These are phyloP conservation scores for Hymenoscyphus linearis DNA, from an alignment of 2,329 filamentous ascomycete species.

Conservation along the genomic window DNA sequence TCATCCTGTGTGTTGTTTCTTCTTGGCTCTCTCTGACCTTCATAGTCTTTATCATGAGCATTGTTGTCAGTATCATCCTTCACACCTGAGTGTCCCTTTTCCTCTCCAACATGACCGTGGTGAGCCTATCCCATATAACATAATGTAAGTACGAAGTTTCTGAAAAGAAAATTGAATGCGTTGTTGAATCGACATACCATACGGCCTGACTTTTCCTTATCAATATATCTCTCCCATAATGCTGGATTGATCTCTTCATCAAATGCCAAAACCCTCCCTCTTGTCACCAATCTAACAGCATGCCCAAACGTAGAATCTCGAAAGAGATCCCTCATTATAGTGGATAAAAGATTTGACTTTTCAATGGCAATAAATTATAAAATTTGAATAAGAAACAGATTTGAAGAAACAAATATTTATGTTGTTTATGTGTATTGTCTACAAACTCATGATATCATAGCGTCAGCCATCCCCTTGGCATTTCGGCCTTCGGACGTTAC, in stretches of 20 bases:
- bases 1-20: neutral
- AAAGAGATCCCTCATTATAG: slow-evolving; percentile 34
- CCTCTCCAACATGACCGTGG: slow-evolving; percentile 35
- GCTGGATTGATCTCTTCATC: slow-evolving; percentile 43
- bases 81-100: slow-evolving; percentile 29
- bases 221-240: slow-evolving; percentile 44
- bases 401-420: too few species aligned
- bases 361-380: too few species aligned
- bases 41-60: slow-evolving; percentile 2
- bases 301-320: slow-evolving; percentile 40
- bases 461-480: neutral
- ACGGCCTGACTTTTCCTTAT: slow-evolving; percentile 44
- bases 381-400: too few species aligned
- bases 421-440: neutral
- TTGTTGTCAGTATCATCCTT: slow-evolving; percentile 26
- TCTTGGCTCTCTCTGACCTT: neutral
- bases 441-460: neutral
- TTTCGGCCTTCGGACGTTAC: neutral
- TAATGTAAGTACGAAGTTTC: neutral
- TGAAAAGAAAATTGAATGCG: neutral
- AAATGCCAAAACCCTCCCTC: slow-evolving; percentile 36
- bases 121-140: slow-evolving; percentile 31
- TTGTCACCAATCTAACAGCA: slow-evolving; percentile 36
- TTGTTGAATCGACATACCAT: slow-evolving; percentile 20
- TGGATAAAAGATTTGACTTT: neutral